Evolutionary conservation across 371 early-diverging fungal species (phyloP).

Genomic region (Zancudomyces culisetae): DNA sequence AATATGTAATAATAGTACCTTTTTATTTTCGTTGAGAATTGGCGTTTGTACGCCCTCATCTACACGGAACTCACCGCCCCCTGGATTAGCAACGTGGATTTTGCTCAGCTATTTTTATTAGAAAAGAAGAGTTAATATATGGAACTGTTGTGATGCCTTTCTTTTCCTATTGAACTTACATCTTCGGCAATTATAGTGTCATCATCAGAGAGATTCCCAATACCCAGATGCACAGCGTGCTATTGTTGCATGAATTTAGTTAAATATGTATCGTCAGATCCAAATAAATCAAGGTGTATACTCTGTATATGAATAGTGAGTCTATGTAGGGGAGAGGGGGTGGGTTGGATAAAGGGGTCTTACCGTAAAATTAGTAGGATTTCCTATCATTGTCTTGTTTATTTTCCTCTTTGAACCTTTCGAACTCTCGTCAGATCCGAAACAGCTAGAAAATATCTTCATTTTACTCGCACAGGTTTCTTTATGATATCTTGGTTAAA

Average conservation of each 20-base stretch:
- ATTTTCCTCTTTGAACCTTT: background rate
- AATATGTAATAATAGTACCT: too few species aligned
- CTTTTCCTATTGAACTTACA: background rate
- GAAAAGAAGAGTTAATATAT: too few species aligned
- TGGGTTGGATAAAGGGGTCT: background rate
- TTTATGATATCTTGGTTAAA: too few species aligned
- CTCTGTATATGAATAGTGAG: background rate
- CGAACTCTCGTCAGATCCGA: background rate
- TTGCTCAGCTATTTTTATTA: too few species aligned
- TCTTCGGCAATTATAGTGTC: conserved; percentile 1
- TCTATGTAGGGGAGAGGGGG: background rate
- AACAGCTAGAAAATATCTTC: background rate
- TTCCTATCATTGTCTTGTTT: conserved; percentile 1
- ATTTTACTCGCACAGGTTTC: too few species aligned
- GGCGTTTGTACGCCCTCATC: too few species aligned
- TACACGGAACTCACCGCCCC: too few species aligned
- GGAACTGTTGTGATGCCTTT: too few species aligned
- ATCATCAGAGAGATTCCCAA: background rate
- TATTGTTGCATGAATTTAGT: too few species aligned
- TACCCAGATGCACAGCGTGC: conserved; percentile 3
- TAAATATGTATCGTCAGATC: too few species aligned
- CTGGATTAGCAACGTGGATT: too few species aligned
- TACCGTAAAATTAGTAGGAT: conserved; percentile 2
- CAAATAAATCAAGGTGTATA: background rate
- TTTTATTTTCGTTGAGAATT: too few species aligned